Evolutionary conservation across 2,329 filamentous ascomycete genomes (phyloP).

Genomic region (Claviceps lovelessii): DNA sequence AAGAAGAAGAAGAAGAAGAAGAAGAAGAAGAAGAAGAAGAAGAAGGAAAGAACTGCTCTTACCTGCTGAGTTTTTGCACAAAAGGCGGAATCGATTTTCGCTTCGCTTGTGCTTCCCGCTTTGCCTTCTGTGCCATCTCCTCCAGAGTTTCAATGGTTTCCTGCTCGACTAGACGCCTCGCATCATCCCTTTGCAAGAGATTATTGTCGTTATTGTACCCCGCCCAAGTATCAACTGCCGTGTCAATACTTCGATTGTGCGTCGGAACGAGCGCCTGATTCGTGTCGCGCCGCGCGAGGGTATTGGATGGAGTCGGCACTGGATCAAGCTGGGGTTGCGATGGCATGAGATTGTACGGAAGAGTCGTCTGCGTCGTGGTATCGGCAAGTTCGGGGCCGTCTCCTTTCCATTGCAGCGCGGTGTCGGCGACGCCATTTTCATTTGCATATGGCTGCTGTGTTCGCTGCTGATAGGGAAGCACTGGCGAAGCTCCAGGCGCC

Average conservation of each 20-base stretch:
- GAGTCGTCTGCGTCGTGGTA: conserved; percentile 17
- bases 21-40: no score
- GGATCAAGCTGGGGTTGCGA: conserved; percentile 21
- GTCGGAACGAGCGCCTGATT: conserved; percentile 36
- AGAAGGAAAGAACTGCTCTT: conserved; percentile 16
- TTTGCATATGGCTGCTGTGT: conserved; percentile 33
- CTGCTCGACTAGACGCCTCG: conserved; percentile 30
- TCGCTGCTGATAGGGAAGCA: conserved; percentile 37
- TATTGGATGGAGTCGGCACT: conserved; percentile 28
- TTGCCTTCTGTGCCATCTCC: conserved; percentile 64
- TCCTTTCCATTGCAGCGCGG: conserved; percentile 32
- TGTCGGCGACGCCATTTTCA: conserved; percentile 32
- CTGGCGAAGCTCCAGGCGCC: conserved; percentile 57
- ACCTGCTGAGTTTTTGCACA: conserved; percentile 97
- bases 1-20: no score
- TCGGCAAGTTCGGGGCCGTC: conserved; percentile 26
- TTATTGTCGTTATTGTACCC: conserved; percentile 27
- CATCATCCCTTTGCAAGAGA: conserved; percentile 23
- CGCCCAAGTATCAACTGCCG: conserved; percentile 25
- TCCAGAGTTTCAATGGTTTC: conserved; percentile 70
- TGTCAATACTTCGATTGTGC: conserved; percentile 24
- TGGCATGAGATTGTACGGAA: conserved; percentile 26
- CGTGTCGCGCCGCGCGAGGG: conserved; percentile 37
- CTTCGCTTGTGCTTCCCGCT: conserved; percentile 77
- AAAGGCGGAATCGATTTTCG: conserved; percentile 94